Evolutionary conservation across 352 stramenopile genomes (phyloP).

Genomic region (Paralagenidium karlingii): DNA sequence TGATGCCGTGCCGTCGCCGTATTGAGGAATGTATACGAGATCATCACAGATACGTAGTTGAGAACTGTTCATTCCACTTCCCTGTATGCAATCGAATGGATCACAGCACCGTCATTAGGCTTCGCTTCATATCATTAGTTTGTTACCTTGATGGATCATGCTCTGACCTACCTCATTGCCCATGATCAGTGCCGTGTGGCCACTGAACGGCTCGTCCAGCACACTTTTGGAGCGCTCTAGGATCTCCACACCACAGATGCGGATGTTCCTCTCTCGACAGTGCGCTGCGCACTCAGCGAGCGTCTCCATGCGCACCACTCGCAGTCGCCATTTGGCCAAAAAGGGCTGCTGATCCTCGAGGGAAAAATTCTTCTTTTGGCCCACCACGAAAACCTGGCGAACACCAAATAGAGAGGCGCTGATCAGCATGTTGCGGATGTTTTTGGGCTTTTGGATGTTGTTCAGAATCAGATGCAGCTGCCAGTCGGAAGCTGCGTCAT

Average conservation of each 20-base stretch:
- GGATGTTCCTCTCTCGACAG: conserved; percentile 46
- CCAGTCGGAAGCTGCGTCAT: neutral
- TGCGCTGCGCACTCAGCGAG: conserved; percentile 68
- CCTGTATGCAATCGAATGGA: conserved; percentile 14
- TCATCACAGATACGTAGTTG: conserved; percentile 88
- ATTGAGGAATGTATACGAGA: conserved; percentile 93
- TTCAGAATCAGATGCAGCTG: conserved; percentile 81
- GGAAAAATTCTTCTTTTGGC: conserved; percentile 76
- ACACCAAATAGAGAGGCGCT: conserved; percentile 78
- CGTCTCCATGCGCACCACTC: conserved; percentile 57
- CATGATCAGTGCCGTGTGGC: conserved; percentile 89
- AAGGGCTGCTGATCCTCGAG: conserved; percentile 36
- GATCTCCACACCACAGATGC: conserved; percentile 92
- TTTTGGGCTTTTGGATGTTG: conserved; percentile 89
- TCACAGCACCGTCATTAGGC: conserved; percentile 1
- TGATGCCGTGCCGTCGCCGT: conserved; percentile 88
- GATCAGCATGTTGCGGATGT: conserved; percentile 80
- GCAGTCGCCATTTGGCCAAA: conserved; percentile 24
- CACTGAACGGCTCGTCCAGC: conserved; percentile 51
- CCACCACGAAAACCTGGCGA: conserved; percentile 76
- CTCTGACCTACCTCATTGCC: conserved; percentile 80
- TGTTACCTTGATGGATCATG: neutral
- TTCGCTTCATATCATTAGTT: conserved; percentile 1
- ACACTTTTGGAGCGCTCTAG: conserved; percentile 68
- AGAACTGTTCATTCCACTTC: conserved; percentile 84